Evolutionary conservation across 345 rosid species (phyloP), one percentile per base, ranked within the genome.

Genomic region (Citrus hindsii): DNA sequence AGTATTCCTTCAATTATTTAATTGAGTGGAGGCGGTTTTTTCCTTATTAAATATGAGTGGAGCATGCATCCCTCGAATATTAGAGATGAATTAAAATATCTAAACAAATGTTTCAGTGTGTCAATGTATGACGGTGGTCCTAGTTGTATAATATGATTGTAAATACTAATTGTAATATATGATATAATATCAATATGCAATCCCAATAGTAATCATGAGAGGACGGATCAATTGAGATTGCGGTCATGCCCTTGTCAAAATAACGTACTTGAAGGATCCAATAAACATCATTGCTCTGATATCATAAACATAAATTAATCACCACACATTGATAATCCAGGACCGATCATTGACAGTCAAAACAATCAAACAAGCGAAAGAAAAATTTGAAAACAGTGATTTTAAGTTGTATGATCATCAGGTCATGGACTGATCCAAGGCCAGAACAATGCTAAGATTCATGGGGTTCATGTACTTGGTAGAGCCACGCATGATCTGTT

Each of bases 401-500:
- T 2, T 1, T 13, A 6, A 65, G 37, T 18, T 33, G 5, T 19
- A 65, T 7, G 42, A 32, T 2, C 24, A 18, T 48, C 38, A 70
- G 60, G 82, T 73, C 79, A 9, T 79, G 60, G 93, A 76, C 21
- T 53, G 58, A 81, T 89, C 93, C 85, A 91, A 63, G 72, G 87
- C 87, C 83, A 92, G 58, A 76, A 92, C 80, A 80, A 90, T 86
- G 87, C 87, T 89, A 68, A 94, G 90, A 74, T 94, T 94, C 93
- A 94, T 88, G 14, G 98, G 97, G 76, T 77, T 22, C 98, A 94
- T 94, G 85, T 89, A 90, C 73, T 83, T 27, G 61, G 80, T 61
- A 67, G 93, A 82, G 46, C 93, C 94, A 9, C 51, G 66, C 76
- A 92, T 72, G 19, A 92, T 89, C 48, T 82, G 87, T 76, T 81